phyloP scores from a whole-genome alignment of 768 basidiomycete genomes.

The Suillus subluteus region DNA sequence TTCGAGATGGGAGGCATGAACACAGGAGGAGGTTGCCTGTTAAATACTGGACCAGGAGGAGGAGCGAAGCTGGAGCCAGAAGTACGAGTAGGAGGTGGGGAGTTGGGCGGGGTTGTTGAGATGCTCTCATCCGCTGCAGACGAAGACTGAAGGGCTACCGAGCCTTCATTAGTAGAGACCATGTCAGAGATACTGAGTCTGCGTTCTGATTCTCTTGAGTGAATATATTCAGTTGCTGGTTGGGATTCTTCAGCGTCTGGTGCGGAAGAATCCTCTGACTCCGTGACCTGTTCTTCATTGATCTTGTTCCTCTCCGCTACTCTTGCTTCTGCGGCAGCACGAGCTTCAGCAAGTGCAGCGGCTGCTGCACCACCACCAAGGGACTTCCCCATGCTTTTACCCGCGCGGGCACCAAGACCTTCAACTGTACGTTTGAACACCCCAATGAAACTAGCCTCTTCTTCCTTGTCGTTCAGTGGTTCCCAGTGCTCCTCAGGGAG shows the following conservation, averaged over 20 bases:
- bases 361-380: slow-evolving; percentile 57
- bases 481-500: slow-evolving; percentile 23
- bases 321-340: slow-evolving; percentile 65
- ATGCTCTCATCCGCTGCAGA: slow-evolving; percentile 38
- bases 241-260: slow-evolving; percentile 11
- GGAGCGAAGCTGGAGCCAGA: slow-evolving; percentile 31
- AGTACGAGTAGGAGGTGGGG: slow-evolving; percentile 44
- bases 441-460: slow-evolving; percentile 58
- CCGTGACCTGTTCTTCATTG: slow-evolving; percentile 33
- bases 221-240: slow-evolving; percentile 14
- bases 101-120: slow-evolving; percentile 61
- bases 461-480: slow-evolving; percentile 21
- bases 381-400: slow-evolving; percentile 65
- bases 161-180: slow-evolving; percentile 43
- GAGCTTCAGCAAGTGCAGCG: slow-evolving; percentile 67
- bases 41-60: slow-evolving; percentile 57
- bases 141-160: slow-evolving; percentile 23
- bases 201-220: slow-evolving; percentile 24
- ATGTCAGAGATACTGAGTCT: slow-evolving; percentile 67
- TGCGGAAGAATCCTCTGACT: slow-evolving; percentile 31
- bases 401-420: slow-evolving; percentile 59
- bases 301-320: slow-evolving; percentile 66
- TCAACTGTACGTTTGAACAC: slow-evolving; percentile 74
- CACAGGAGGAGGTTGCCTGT: slow-evolving; percentile 46
- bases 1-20: slow-evolving; percentile 30